Percentiles rank a stretch among this genome's conserved stretches.
These are phyloP conservation scores for Gossypioides kirkii DNA, from an alignment of 345 rosid genomes.

Conservation along the genomic window DNA sequence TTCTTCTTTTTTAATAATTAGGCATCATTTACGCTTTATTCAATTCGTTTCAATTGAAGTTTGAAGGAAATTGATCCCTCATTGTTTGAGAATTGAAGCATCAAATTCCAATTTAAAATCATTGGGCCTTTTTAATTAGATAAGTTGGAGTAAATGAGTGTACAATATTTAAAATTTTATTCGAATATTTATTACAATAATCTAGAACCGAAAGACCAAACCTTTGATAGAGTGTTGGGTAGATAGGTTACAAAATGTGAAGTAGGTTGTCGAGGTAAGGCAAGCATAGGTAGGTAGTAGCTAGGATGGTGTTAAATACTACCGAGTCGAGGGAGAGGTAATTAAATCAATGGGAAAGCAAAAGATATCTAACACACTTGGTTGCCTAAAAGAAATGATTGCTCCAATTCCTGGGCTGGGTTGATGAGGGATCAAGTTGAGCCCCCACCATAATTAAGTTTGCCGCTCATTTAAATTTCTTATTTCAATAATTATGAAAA, in stretches of 20 bases:
- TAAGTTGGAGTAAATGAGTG: not conserved
- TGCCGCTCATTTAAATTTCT: not conserved
- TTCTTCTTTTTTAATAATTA: not conserved
- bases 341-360: not conserved
- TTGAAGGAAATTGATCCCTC: not conserved
- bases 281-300: not conserved
- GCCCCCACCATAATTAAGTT: not conserved
- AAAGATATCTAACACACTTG: not conserved
- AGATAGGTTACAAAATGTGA: not conserved
- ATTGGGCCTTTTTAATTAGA: not conserved
- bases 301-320: not conserved
- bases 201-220: not conserved
- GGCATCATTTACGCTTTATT: too few relatives aligned
- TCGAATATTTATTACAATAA: too few relatives aligned
- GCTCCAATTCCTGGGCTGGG: conserved; percentile 4
- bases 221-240: not conserved
- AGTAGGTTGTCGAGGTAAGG: not conserved
- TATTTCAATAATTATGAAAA: not conserved
- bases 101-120: not conserved
- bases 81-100: not conserved
- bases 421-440: not conserved
- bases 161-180: too few relatives aligned
- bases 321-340: not conserved
- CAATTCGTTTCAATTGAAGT: too few relatives aligned
- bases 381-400: not conserved